phyloP scores from a whole-genome alignment of 2,329 filamentous ascomycete species.

The Rhynchosporium secalis region DNA sequence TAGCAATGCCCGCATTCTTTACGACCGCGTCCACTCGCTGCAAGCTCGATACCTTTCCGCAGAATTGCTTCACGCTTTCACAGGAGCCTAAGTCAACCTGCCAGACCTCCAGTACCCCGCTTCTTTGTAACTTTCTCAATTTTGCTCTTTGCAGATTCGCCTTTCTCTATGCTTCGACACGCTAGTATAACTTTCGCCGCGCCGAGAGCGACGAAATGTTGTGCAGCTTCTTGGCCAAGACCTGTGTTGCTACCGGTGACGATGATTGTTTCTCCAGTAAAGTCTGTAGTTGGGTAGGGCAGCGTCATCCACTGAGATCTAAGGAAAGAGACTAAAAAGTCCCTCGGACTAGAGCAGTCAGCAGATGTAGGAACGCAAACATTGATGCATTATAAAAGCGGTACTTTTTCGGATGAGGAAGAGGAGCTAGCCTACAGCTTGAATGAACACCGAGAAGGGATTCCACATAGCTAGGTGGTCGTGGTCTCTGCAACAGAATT shows the following conservation, averaged over 20 bases:
- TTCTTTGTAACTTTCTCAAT: slow-evolving; percentile 22
- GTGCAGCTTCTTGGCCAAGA: slow-evolving; percentile 48
- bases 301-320: slow-evolving; percentile 35
- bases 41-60: slow-evolving; percentile 41
- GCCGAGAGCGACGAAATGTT: slow-evolving; percentile 40
- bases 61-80: slow-evolving; percentile 49
- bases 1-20: slow-evolving; percentile 41
- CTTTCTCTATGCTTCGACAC: slow-evolving; percentile 27
- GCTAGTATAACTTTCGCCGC: slow-evolving; percentile 37
- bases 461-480: slow-evolving; percentile 11
- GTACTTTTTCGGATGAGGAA: background rate
- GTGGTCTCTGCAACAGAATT: too few relatives aligned
- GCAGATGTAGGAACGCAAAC: background rate
- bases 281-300: slow-evolving; percentile 29
- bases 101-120: slow-evolving; percentile 46
- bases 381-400: background rate
- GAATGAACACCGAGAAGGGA: slow-evolving; percentile 9
- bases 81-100: slow-evolving; percentile 50
- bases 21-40: slow-evolving; percentile 48
- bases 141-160: slow-evolving; percentile 26
- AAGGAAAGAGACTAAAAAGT: slow-evolving; percentile 34
- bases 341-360: slow-evolving; percentile 23
- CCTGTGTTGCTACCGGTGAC: slow-evolving; percentile 53
- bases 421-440: background rate
- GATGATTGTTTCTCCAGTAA: slow-evolving; percentile 42